Percentiles rank a stretch among this genome's conserved stretches.
phyloP scores from a whole-genome alignment of 2,329 filamentous ascomycete genomes.

The Graphium sp. region DNA sequence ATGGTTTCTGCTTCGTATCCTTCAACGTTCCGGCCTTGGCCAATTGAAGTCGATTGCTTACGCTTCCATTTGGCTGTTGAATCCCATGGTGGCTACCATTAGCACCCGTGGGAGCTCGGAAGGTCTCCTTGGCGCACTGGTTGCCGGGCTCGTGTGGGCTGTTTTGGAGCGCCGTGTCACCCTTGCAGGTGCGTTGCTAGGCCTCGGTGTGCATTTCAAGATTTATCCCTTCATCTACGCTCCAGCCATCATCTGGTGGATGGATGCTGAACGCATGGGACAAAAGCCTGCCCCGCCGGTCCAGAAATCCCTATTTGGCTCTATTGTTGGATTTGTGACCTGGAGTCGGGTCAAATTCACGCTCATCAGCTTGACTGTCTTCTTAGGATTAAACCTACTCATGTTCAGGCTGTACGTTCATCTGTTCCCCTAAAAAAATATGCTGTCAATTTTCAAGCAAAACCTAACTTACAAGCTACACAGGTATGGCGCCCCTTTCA shows the following conservation, averaged over 20 bases:
- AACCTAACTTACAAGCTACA: slow-evolving; percentile 5
- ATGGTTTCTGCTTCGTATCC: slow-evolving; percentile 14
- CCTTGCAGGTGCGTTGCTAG: slow-evolving; percentile 60
- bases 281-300: not conserved
- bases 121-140: slow-evolving; percentile 71
- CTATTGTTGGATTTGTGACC: slow-evolving; percentile 27
- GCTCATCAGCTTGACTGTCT: slow-evolving; percentile 52
- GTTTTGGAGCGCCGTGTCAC: slow-evolving; percentile 43
- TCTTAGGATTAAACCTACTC: slow-evolving; percentile 51
- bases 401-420: slow-evolving; percentile 60
- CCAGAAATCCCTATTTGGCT: slow-evolving; percentile 8
- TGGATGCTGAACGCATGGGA: slow-evolving; percentile 38
- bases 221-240: slow-evolving; percentile 98
- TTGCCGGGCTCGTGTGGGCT: slow-evolving; percentile 71
- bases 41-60: too few relatives aligned
- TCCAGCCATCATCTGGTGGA: slow-evolving; percentile 63
- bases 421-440: not conserved
- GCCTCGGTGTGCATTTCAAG: slow-evolving; percentile 86
- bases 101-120: slow-evolving; percentile 91
- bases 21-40: too few relatives aligned
- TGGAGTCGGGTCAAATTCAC: slow-evolving; percentile 38
- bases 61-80: slow-evolving; percentile 81
- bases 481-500: slow-evolving; percentile 65
- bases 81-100: slow-evolving; percentile 96
- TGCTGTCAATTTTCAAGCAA: not conserved